Percentiles rank a stretch among this genome's conserved stretches.
phyloP scores from a whole-genome alignment of 1,284 basidiomycete genomes.

The Mycena sp. region DNA sequence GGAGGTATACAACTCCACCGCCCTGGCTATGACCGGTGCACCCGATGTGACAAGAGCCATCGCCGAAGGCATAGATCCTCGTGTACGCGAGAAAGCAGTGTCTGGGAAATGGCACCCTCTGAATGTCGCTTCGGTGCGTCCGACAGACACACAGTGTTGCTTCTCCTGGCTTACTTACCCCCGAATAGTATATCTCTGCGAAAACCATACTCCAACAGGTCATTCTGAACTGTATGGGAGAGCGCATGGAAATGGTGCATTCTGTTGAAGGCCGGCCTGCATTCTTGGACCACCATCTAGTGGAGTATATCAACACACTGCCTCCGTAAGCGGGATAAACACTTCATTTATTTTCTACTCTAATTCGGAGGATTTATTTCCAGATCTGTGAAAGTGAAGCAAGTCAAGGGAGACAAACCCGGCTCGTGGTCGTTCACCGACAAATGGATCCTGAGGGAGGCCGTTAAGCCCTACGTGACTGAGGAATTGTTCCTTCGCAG shows the following conservation, averaged over 20 bases:
- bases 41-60: background rate
- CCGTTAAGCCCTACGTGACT: slow-evolving; percentile 27
- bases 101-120: background rate
- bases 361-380: background rate
- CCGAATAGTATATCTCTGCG: slow-evolving; percentile 15
- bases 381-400: background rate
- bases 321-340: slow-evolving; percentile 16
- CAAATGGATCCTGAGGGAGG: slow-evolving; percentile 28
- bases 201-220: slow-evolving; percentile 19
- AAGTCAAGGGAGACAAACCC: background rate
- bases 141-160: background rate
- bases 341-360: too few relatives aligned
- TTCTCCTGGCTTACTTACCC: background rate
- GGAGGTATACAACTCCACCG: background rate
- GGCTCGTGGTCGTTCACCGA: background rate
- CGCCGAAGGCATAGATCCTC: background rate
- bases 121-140: slow-evolving; percentile 3
- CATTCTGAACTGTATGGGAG: slow-evolving; percentile 24
- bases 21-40: background rate
- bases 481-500: slow-evolving; percentile 24
- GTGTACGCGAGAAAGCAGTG: background rate
- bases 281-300: slow-evolving; percentile 26
- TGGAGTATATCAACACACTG: slow-evolving; percentile 21
- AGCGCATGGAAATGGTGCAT: slow-evolving; percentile 28
- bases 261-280: slow-evolving; percentile 29